A percentile compares a stretch with the other conserved stretches of the same genome.
Conservation (phyloP, 2,329 filamentous ascomycete genomes). For the Colletotrichum sp. region DNA sequence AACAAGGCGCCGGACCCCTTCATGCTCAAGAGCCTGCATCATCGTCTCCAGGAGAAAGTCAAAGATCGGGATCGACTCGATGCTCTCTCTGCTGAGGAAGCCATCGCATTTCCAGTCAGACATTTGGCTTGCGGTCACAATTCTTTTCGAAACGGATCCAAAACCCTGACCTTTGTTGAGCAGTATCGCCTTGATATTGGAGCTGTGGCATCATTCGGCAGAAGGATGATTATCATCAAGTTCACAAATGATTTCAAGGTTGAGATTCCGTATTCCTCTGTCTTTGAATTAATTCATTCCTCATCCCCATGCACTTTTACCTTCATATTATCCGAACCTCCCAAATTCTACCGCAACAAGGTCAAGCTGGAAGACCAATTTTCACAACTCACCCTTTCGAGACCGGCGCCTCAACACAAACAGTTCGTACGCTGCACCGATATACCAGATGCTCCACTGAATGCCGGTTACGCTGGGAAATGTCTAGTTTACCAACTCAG, state of each 20-base stretch:
- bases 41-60: conserved; percentile 32
- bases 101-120: conserved; percentile 21
- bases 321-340: conserved; percentile 57
- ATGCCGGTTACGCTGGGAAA: conserved; percentile 39
- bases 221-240: conserved; percentile 44
- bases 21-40: conserved; percentile 38
- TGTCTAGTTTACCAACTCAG: conserved; percentile 51
- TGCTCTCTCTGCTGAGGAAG: conserved; percentile 22
- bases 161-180: conserved; percentile 46
- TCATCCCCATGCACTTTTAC: conserved; percentile 43
- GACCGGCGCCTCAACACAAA: background rate
- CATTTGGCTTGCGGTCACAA: conserved; percentile 51
- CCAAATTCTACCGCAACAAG: conserved; percentile 48
- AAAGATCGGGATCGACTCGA: conserved; percentile 22
- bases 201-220: conserved; percentile 47
- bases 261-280: conserved; percentile 53
- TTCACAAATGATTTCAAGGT: conserved; percentile 23
- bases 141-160: conserved; percentile 36
- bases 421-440: background rate
- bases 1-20: conserved; percentile 37
- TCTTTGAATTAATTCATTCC: conserved; percentile 50
- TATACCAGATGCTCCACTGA: conserved; percentile 30
- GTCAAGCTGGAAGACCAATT: background rate
- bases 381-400: background rate
- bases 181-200: conserved; percentile 41